Evolutionary conservation across 805 yeast genomes (phyloP), one percentile per base, ranked within the genome.

Genomic region (Zygosaccharomyces kombuchaensis): DNA sequence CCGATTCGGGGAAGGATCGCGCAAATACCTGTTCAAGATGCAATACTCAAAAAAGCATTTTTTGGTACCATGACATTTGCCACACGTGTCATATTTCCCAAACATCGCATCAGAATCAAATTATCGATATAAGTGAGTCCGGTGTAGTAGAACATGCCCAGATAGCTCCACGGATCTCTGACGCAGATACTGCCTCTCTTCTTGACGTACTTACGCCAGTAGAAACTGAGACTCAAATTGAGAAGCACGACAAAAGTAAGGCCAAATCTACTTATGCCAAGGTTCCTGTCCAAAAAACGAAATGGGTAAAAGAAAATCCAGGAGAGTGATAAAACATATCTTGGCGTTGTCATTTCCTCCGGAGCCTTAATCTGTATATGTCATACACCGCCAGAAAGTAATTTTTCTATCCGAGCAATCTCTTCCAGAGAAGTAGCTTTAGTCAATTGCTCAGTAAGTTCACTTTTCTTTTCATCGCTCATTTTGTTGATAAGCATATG

Each of bases 361-460:
- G 9, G 10, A 27, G 12, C n/a, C 32, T n/a, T 29, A 27, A 16
- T 26, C 19, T 16, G 27, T 38, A 13, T 36, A 29, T 29, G 13
- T 45, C 44, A 57, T 23, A 61, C 48, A 17, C 59, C 62, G 14
- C 69, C 67, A 52, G 69, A 53, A 36, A 84, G 66, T 16, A 77
- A 70, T 22, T 65, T 68, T 60, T 87, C 95, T 19, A 89, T 76
- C 41, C 78, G 68, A 47, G 82, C 85, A 6, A 89, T 85, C 51
- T 90, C 96, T 5, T 76, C 85, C 46, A 90, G 60, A 42, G 81
- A 79, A 3, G 80, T 73, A 1, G 96, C 95, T 26, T 66, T 69
- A 43, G 73, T 71, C 45, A 90, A 68, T 51, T 78, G 74, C 34
- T 69, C 59, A 50, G 81, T 72, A 40, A 90, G 64, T 37, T 67